phyloP scores from a whole-genome alignment of 208 protist genomes.

The Leishmania guyanensis region DNA sequence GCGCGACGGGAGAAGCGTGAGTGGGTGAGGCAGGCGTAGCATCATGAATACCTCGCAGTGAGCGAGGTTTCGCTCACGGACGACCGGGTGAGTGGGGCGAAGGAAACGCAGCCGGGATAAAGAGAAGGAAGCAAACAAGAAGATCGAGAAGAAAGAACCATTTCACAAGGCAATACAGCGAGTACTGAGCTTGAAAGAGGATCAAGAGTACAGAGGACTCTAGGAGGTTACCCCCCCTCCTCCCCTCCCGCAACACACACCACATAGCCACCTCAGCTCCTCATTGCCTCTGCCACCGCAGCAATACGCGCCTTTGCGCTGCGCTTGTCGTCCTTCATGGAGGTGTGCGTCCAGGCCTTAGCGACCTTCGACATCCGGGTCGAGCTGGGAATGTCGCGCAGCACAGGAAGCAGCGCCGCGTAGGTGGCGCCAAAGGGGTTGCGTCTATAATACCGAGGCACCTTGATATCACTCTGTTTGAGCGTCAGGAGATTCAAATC shows the following conservation, averaged over 20 bases:
- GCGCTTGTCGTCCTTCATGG: conserved; percentile 25
- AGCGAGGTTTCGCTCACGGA: not conserved
- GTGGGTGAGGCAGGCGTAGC: not conserved
- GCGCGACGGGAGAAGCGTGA: not conserved
- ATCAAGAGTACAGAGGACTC: too few relatives aligned
- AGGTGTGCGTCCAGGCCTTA: conserved; percentile 36
- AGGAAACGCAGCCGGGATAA: not conserved
- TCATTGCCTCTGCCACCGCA: conserved; percentile 36
- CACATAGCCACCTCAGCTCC: conserved; percentile 7
- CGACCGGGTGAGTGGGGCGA: not conserved
- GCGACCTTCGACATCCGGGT: conserved; percentile 39
- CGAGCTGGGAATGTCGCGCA: conserved; percentile 10
- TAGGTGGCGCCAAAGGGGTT: conserved; percentile 47
- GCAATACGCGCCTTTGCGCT: conserved; percentile 33
- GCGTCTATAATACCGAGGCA: conserved; percentile 30
- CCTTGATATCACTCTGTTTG: conserved; percentile 27
- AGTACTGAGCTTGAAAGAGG: not conserved
- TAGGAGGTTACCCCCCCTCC: too few relatives aligned
- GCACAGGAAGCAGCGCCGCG: conserved; percentile 20
- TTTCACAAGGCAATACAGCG: not conserved
- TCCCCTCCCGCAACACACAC: not conserved
- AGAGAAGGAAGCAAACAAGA: not conserved
- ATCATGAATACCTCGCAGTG: not conserved
- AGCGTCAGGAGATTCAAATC: not conserved
- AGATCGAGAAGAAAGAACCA: not conserved